Evolutionary conservation across 352 stramenopile species (phyloP).

Genomic region (Pythium myriotylum): DNA sequence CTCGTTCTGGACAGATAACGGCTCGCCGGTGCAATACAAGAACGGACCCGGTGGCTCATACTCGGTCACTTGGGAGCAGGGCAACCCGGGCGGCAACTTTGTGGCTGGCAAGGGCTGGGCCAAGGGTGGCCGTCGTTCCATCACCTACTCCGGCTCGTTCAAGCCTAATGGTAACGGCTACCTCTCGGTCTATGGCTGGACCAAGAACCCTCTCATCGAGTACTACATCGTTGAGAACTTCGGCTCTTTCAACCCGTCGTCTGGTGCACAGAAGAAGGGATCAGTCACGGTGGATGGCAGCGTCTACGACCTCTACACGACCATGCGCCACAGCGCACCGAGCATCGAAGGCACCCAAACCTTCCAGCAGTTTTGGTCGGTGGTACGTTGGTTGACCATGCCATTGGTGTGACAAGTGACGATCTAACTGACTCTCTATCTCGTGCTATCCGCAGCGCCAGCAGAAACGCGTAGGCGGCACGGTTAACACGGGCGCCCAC

Average conservation of each 20-base stretch:
- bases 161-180: constrained; percentile 11
- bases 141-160: constrained; percentile 9
- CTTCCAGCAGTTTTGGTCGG: constrained; percentile 20
- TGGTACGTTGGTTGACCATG: constrained; percentile 4
- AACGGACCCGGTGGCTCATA: constrained; percentile 12
- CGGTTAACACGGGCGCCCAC: constrained; percentile 8
- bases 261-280: constrained; percentile 2
- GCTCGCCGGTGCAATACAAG: not conserved
- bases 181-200: constrained; percentile 15
- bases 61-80: constrained; percentile 5
- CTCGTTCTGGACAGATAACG: constrained; percentile 15
- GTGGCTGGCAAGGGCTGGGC: constrained; percentile 12
- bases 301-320: constrained; percentile 18
- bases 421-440: not conserved
- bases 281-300: constrained; percentile 1
- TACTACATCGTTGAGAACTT: constrained; percentile 21
- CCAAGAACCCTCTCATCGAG: constrained; percentile 12
- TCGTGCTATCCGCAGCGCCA: constrained; percentile 2
- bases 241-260: constrained; percentile 16
- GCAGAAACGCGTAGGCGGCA: constrained; percentile 5
- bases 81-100: constrained; percentile 9
- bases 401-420: no score
- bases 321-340: constrained; percentile 12
- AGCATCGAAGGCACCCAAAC: constrained; percentile 15
- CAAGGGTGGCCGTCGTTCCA: constrained; percentile 1